These are phyloP conservation scores for Suillus placidus DNA, from an alignment of 768 basidiomycete genomes.

Conservation along the genomic window DNA sequence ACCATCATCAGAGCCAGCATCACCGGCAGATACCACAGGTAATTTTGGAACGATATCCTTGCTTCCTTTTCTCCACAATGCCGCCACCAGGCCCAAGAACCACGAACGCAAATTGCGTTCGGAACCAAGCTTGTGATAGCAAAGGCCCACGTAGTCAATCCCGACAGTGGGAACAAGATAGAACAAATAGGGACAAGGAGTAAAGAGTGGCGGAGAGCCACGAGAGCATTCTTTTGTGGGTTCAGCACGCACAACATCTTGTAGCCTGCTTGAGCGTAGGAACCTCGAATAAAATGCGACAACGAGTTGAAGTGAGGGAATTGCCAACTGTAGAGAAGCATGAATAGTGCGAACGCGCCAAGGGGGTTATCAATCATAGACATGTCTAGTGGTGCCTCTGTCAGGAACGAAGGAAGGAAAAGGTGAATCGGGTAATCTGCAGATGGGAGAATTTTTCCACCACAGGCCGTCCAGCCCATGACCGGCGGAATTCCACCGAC, in stretches of 20 bases:
- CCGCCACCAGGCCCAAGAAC: slow-evolving; percentile 78
- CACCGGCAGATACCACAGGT: slow-evolving; percentile 89
- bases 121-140: slow-evolving; percentile 76
- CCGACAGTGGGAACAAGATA: slow-evolving; percentile 81
- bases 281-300: slow-evolving; percentile 82
- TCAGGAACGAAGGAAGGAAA: slow-evolving; percentile 65
- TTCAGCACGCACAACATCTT: slow-evolving; percentile 86
- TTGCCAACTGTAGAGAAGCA: slow-evolving; percentile 94
- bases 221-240: slow-evolving; percentile 79
- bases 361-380: slow-evolving; percentile 78
- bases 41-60: slow-evolving; percentile 73
- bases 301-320: slow-evolving; percentile 98
- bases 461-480: slow-evolving; percentile 98
- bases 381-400: slow-evolving; percentile 42
- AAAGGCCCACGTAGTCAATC: slow-evolving; percentile 91
- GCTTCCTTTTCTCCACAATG: slow-evolving; percentile 77
- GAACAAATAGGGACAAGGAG: slow-evolving; percentile 79
- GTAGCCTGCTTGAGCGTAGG: slow-evolving; percentile 93
- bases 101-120: slow-evolving; percentile 67
- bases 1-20: slow-evolving; percentile 93
- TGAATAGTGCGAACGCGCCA: slow-evolving; percentile 77
- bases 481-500: slow-evolving; percentile 93
- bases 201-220: slow-evolving; percentile 80
- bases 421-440: slow-evolving; percentile 56
- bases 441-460: slow-evolving; percentile 74